Conservation (phyloP, 2,329 filamentous ascomycete genomes). For the Xylaria sp. region DNA sequence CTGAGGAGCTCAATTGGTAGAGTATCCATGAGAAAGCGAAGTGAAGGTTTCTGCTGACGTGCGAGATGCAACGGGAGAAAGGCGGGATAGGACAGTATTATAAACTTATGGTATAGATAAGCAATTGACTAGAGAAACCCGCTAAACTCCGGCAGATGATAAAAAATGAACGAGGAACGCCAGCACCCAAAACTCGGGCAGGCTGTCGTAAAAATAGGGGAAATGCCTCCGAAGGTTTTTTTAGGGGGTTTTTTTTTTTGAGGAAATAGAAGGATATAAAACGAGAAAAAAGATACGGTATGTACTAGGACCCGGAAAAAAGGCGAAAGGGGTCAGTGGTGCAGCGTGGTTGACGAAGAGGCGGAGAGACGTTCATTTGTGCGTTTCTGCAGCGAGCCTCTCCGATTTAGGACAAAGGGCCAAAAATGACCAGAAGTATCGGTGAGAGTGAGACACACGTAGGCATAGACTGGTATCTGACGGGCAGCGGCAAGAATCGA, state of each 20-base stretch:
- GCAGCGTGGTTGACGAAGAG: slow-evolving; percentile 37
- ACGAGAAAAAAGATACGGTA: slow-evolving; percentile 30
- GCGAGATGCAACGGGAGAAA: slow-evolving; percentile 1
- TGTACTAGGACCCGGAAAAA: slow-evolving; percentile 29
- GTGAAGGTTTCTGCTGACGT: slow-evolving; percentile 7
- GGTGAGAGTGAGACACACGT: slow-evolving; percentile 45
- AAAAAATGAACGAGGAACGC: slow-evolving; percentile 29
- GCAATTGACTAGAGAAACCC: background rate
- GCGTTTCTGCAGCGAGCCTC: slow-evolving; percentile 43
- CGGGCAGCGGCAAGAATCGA: slow-evolving; percentile 28
- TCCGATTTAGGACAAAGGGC: slow-evolving; percentile 40
- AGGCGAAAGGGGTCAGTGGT: slow-evolving; percentile 28
- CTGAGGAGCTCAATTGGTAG: slow-evolving; percentile 49
- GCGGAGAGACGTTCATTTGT: slow-evolving; percentile 34
- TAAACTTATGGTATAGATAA: no score
- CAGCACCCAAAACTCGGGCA: slow-evolving; percentile 22
- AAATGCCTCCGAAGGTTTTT: slow-evolving; percentile 22
- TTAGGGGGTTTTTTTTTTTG: slow-evolving; percentile 17
- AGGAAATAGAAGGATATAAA: slow-evolving; percentile 15
- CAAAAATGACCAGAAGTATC: slow-evolving; percentile 39
- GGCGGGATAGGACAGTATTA: slow-evolving; percentile 25
- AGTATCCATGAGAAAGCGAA: slow-evolving; percentile 38
- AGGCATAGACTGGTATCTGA: slow-evolving; percentile 28
- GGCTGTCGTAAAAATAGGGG: slow-evolving; percentile 21
- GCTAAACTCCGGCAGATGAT: slow-evolving; percentile 36